phyloP scores from a whole-genome alignment of 768 basidiomycete species.

The Suillus brevipes region DNA sequence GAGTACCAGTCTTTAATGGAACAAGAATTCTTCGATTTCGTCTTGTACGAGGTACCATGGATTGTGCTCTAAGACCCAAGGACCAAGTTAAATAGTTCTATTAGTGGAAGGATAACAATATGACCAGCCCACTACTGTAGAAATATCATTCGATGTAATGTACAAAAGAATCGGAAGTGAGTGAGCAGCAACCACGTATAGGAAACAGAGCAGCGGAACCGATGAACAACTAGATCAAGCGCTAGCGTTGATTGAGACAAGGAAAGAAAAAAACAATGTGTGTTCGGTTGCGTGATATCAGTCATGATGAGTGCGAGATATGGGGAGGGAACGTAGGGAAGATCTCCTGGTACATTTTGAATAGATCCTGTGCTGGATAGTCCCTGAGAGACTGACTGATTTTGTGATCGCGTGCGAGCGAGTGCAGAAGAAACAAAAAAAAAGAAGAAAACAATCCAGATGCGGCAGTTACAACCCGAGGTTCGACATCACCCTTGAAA shows the following conservation, averaged over 20 bases:
- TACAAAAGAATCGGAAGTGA: constrained; percentile 30
- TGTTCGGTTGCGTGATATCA: constrained; percentile 11
- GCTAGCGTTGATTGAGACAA: constrained; percentile 24
- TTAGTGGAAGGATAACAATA: constrained; percentile 65
- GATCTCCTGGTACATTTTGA: constrained; percentile 34
- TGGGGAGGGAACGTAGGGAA: constrained; percentile 14
- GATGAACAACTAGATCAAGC: constrained; percentile 18
- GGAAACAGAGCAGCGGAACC: constrained; percentile 13
- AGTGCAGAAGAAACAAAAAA: constrained; percentile 11
- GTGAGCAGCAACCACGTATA: constrained; percentile 6
- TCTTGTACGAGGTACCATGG: constrained; percentile 92
- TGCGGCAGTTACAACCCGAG: constrained; percentile 54
- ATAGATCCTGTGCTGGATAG: constrained; percentile 33
- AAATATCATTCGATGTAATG: constrained; percentile 47
- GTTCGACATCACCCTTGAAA: constrained; percentile 77
- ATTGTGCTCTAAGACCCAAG: constrained; percentile 56
- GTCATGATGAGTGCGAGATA: constrained; percentile 6
- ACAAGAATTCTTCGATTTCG: constrained; percentile 95
- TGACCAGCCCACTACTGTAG: constrained; percentile 55
- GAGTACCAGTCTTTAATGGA: constrained; percentile 94
- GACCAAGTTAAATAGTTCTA: constrained; percentile 41
- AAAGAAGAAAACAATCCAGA: not conserved
- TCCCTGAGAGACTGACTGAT: constrained; percentile 21
- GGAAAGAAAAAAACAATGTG: constrained; percentile 19
- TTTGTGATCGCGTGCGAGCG: constrained; percentile 20